Conservation (phyloP, 148 eudicot genomes). For the Polygonum maritimum region DNA sequence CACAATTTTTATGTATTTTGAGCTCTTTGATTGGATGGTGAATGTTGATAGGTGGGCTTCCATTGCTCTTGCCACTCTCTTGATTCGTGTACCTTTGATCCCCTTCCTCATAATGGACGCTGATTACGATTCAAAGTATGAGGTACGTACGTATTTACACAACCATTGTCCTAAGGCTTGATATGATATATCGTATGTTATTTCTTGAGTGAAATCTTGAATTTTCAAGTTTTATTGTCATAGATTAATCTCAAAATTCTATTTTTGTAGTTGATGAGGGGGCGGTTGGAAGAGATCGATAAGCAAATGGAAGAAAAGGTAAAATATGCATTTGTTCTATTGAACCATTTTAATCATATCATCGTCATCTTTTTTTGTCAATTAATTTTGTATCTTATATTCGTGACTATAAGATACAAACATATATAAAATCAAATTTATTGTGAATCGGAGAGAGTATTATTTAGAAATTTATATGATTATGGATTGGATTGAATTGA, state of each 20-base stretch:
- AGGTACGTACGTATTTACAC: slow-evolving; percentile 24
- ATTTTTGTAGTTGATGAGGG: slow-evolving; percentile 59
- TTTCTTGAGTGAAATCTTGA: background rate
- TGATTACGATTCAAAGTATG: slow-evolving; percentile 32
- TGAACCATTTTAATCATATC: background rate
- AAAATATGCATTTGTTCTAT: slow-evolving; percentile 8
- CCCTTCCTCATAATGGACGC: slow-evolving; percentile 42
- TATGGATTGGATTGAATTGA: too few species aligned
- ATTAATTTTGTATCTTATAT: too few species aligned
- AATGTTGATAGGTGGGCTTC: slow-evolving; percentile 61
- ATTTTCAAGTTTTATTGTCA: background rate
- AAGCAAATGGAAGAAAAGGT: slow-evolving; percentile 70
- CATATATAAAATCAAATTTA: too few species aligned
- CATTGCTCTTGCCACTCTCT: slow-evolving; percentile 58
- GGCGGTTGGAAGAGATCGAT: slow-evolving; percentile 62
- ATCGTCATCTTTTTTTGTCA: background rate
- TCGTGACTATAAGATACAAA: too few species aligned
- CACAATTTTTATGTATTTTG: too few species aligned
- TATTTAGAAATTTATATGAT: too few species aligned
- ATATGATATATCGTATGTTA: too few species aligned
- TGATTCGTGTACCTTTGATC: slow-evolving; percentile 53
- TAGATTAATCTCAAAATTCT: background rate
- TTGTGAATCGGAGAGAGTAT: too few species aligned
- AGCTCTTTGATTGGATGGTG: too few species aligned
- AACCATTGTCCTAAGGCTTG: too few species aligned